These are phyloP conservation scores for Termitomyces heimii DNA, from an alignment of 768 basidiomycete genomes.

Conservation along the genomic window DNA sequence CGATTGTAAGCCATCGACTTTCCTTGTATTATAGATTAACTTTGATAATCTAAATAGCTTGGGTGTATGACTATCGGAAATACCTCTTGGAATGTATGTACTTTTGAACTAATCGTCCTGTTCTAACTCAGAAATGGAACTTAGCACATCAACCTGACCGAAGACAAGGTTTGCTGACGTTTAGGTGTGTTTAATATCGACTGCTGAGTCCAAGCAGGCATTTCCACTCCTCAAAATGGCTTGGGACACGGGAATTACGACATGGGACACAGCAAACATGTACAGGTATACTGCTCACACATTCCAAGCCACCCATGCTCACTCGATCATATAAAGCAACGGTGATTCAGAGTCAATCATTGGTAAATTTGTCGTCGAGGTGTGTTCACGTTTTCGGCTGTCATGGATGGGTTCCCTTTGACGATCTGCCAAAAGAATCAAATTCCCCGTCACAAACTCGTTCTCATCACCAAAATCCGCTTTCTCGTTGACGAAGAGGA, in stretches of 20 bases:
- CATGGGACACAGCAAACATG: slow-evolving; percentile 1
- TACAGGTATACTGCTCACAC: neutral
- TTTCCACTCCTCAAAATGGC: neutral
- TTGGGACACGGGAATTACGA: slow-evolving; percentile 1
- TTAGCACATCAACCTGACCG: neutral
- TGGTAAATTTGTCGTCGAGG: neutral
- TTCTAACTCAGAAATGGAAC: no score
- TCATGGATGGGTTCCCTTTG: no score
- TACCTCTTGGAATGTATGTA: neutral
- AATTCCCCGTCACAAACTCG: slow-evolving; percentile 5
- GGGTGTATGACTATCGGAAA: neutral
- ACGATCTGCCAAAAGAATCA: neutral
- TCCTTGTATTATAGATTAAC: neutral
- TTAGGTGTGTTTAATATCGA: neutral
- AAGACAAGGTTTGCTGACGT: neutral
- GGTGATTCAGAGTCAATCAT: neutral
- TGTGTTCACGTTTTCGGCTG: neutral
- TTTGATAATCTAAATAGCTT: neutral
- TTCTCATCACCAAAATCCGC: slow-evolving; percentile 1
- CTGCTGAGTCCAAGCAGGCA: neutral
- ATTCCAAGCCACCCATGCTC: neutral
- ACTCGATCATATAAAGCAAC: neutral
- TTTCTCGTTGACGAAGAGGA: slow-evolving; percentile 2
- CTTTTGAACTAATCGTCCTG: neutral
- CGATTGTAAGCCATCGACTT: neutral